phyloP scores from a whole-genome alignment of 176 grass and related monocot genomes.

The Carex parvula region DNA sequence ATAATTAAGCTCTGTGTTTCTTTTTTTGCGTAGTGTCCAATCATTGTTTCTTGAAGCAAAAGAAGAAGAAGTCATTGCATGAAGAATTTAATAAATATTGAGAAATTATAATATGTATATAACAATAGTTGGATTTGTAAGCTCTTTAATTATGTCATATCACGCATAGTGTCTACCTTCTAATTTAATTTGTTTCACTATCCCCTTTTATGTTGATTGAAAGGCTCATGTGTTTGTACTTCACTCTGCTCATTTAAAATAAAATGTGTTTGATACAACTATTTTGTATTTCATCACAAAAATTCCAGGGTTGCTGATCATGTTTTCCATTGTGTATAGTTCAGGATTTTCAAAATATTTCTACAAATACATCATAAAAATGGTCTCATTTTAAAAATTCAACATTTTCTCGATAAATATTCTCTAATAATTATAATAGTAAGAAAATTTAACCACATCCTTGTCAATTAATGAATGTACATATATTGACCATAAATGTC shows the following conservation, averaged over 20 bases:
- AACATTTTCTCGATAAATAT: no score
- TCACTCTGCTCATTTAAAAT: no score
- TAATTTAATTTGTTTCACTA: background rate
- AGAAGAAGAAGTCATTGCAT: background rate
- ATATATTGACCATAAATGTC: background rate
- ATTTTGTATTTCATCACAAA: background rate
- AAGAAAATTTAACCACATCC: background rate
- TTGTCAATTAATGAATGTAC: background rate
- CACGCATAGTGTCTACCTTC: background rate
- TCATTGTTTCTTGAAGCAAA: background rate
- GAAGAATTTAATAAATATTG: background rate
- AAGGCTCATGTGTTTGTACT: background rate
- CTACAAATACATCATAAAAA: no score
- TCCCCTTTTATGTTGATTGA: background rate
- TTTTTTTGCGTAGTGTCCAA: background rate
- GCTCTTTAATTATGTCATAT: background rate
- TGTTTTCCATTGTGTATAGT: background rate
- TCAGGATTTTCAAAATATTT: background rate
- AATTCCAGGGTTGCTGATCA: background rate
- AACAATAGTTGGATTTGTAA: background rate
- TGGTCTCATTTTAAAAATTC: no score
- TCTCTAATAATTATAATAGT: background rate
- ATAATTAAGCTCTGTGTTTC: background rate
- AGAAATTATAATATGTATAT: background rate
- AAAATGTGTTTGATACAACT: background rate